A percentile compares a stretch with the other conserved stretches of the same genome.
Evolutionary conservation across 2,329 filamentous ascomycete species (phyloP).

Genomic region (Rutstroemia sydowiana): DNA sequence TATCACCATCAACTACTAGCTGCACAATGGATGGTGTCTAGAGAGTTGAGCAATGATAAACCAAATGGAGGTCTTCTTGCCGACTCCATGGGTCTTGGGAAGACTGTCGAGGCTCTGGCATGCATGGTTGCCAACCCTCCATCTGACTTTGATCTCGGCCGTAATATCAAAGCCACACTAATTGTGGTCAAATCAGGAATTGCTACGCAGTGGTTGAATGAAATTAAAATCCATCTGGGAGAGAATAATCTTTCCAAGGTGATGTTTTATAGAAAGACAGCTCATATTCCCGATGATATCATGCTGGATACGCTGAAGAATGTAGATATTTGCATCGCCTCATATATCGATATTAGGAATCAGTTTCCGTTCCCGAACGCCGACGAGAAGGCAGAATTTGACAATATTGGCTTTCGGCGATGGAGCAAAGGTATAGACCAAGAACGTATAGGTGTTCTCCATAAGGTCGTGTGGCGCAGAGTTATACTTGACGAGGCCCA

Average conservation of each 20-base stretch:
- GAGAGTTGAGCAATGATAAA: constrained; percentile 35
- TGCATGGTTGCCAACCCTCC: constrained; percentile 35
- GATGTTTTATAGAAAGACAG: constrained; percentile 18
- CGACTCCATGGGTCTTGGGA: constrained; percentile 59
- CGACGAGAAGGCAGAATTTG: constrained; percentile 79
- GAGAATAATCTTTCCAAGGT: constrained; percentile 18
- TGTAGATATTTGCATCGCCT: constrained; percentile 26
- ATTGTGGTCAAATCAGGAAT: constrained; percentile 26
- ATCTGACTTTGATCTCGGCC: constrained; percentile 30
- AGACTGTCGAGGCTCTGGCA: constrained; percentile 46
- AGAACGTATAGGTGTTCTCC: constrained; percentile 33
- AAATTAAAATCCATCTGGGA: constrained; percentile 25
- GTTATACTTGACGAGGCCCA: constrained; percentile 53
- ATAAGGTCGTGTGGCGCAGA: constrained; percentile 39
- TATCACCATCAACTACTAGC: constrained; percentile 45
- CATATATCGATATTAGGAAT: constrained; percentile 33
- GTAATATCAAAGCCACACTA: constrained; percentile 22
- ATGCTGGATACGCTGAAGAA: constrained; percentile 18
- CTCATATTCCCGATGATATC: constrained; percentile 4
- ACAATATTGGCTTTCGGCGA: constrained; percentile 23
- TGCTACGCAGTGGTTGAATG: constrained; percentile 26
- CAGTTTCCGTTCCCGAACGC: constrained; percentile 91
- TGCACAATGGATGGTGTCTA: constrained; percentile 45
- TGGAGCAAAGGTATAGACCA: constrained; percentile 29
- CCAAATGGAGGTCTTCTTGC: constrained; percentile 50